Base-by-base conservation (phyloP, 192 early-diverging fungal species). In the Lobosporangium transversale region DNA sequence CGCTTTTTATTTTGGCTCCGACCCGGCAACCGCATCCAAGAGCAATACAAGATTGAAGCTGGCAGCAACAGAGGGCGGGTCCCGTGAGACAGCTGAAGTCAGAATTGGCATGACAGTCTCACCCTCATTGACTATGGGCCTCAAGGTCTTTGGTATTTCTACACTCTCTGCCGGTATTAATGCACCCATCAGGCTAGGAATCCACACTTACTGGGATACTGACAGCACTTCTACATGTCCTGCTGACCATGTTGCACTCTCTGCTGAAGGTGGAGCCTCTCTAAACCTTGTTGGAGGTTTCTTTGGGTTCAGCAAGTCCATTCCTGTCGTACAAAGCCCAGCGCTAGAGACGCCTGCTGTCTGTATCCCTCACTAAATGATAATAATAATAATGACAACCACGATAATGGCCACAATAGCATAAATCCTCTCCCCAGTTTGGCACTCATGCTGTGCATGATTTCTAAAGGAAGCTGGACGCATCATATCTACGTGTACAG, bases 151-250 rank as follows among this genome's bases (percentile, higher is more conserved):
- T 58, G 68, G 68, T 9, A 0, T 71, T 17, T 23, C 53, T 1
- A 31, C 45, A 7, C 17, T 71, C 17, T 40, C 60, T 14, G 68
- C 68, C 10, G 68, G 68, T 50, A 21, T 71, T 23, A 26, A 10
- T 15, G 24, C 68, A 7, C 68, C 68, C 18, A 31, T 71, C 10
- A 43, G 54, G 21, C 31, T 71, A 45, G 53, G 43, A 27, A 23
- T 71, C 51, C 62, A 63, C 60, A 57, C 53, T 29, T 50, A 71
- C 44, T 71, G 68, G 68, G 68, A 71, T 23, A 71, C 68, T 14
- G 33, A 60, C 4, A 50, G 26, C 23, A 71, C 60, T 6, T 3
- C 20, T 1, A 20, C 35, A 7, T 71, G 68, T 54, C 68, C 68
- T 35, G 59, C 68, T 37, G 63, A 71, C 43, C 27, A 57, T 18